Evolutionary conservation across 164 flowering plant genomes (phyloP).

Genomic region (Magnolia sinica): DNA sequence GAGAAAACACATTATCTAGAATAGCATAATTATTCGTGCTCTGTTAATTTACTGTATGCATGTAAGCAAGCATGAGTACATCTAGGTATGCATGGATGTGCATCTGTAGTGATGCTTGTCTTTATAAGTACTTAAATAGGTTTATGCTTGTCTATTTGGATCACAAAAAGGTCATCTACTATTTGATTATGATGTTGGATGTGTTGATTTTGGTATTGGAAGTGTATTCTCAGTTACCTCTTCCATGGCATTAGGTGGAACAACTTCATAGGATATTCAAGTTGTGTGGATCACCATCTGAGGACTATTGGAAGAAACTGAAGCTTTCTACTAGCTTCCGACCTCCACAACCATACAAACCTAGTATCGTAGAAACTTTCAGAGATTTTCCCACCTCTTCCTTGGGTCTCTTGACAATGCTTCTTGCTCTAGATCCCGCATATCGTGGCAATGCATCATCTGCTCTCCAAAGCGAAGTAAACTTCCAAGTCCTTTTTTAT

Average conservation of each 20-base stretch:
- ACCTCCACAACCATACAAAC: constrained; percentile 51
- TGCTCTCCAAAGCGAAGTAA: constrained; percentile 52
- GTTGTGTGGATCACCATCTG: constrained; percentile 76
- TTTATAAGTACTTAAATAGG: not conserved
- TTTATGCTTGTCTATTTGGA: not conserved
- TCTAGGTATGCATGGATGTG: not conserved
- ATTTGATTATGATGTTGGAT: not conserved
- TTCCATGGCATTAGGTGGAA: constrained; percentile 48
- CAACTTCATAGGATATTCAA: constrained; percentile 71
- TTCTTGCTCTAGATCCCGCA: constrained; percentile 60
- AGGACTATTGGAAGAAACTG: constrained; percentile 58
- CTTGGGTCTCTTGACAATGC: constrained; percentile 43
- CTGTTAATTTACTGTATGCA: not conserved
- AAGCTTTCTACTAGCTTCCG: constrained; percentile 48
- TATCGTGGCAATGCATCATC: constrained; percentile 53
- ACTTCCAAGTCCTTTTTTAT: not conserved
- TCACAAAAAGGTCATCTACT: not conserved
- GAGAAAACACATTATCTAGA: not conserved
- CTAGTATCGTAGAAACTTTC: constrained; percentile 43
- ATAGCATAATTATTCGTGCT: not conserved
- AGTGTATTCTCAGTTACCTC: not conserved
- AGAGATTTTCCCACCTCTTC: constrained; percentile 46
- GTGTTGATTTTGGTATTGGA: not conserved
- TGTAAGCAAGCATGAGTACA: not conserved
- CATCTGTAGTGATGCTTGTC: not conserved